These are phyloP conservation scores for Borovskyia barvae DNA, from an alignment of 208 protist species.

Conservation along the genomic window DNA sequence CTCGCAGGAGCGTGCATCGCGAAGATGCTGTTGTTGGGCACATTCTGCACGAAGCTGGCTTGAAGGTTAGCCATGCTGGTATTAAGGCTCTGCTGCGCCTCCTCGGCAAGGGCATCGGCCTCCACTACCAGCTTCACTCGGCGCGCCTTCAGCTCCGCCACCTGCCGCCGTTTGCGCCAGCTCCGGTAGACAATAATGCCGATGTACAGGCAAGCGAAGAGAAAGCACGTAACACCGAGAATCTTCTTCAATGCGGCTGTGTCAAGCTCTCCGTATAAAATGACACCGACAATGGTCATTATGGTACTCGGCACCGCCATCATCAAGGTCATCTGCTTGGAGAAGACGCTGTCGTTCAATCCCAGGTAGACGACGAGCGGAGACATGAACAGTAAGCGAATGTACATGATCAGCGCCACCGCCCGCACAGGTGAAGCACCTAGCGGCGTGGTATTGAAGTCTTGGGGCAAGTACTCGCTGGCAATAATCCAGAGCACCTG, in stretches of 20 bases:
- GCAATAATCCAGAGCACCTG: conserved; percentile 50
- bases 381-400: conserved; percentile 54
- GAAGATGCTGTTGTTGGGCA: conserved; percentile 38
- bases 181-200: conserved; percentile 35
- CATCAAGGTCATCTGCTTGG: conserved; percentile 45
- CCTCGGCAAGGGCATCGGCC: conserved; percentile 39
- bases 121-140: conserved; percentile 38
- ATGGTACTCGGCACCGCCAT: conserved; percentile 56
- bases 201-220: conserved; percentile 41
- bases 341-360: conserved; percentile 55
- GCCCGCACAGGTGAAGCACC: conserved; percentile 35
- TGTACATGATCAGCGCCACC: conserved; percentile 59
- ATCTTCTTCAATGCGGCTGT: conserved; percentile 25
- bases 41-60: conserved; percentile 37
- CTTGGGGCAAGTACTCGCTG: conserved; percentile 9
- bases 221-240: conserved; percentile 42
- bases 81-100: conserved; percentile 36
- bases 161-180: conserved; percentile 31
- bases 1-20: conserved; percentile 3
- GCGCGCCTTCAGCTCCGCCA: conserved; percentile 31
- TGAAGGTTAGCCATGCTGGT: conserved; percentile 39
- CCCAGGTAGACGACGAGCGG: conserved; percentile 48
- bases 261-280: conserved; percentile 32
- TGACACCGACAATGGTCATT: conserved; percentile 42
- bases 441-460: conserved; percentile 42